Evolutionary conservation across 768 basidiomycete species (phyloP).

Genomic region (Baorangia bicolor): DNA sequence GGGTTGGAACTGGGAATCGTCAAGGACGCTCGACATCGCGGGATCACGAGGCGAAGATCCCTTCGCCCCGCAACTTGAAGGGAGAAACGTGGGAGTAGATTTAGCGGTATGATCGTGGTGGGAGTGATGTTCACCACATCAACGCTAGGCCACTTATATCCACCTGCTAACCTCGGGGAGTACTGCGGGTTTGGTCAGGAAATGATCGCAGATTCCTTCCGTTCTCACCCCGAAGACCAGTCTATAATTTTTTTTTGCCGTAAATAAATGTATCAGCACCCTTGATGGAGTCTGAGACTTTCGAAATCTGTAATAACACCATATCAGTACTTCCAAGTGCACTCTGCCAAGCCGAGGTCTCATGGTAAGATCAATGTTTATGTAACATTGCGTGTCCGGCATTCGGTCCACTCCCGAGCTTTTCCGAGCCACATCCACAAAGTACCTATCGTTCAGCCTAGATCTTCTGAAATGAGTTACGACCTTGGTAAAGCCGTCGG

Average conservation of each 20-base stretch:
- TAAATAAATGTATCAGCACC: no score
- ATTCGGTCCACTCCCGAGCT: background rate
- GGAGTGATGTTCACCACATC: background rate
- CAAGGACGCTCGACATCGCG: slow-evolving; percentile 16
- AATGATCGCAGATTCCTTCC: no score
- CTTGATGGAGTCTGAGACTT: no score
- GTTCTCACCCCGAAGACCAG: no score
- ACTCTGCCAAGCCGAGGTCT: no score
- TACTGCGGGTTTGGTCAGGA: background rate
- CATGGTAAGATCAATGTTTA: background rate
- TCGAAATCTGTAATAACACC: no score
- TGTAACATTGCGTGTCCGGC: background rate
- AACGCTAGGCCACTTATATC: slow-evolving; percentile 5
- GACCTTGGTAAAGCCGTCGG: slow-evolving; percentile 73
- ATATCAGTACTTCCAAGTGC: no score
- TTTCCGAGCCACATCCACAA: background rate
- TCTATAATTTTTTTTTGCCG: no score
- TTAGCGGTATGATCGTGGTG: background rate
- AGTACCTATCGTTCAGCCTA: background rate
- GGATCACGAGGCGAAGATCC: background rate
- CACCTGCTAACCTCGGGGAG: no score
- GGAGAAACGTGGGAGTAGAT: slow-evolving; percentile 6
- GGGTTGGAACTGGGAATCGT: slow-evolving; percentile 10
- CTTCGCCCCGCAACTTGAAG: background rate
- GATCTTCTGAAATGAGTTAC: slow-evolving; percentile 39